phyloP scores from a whole-genome alignment of 331 rosid species.

The Stylosanthes scabra region DNA sequence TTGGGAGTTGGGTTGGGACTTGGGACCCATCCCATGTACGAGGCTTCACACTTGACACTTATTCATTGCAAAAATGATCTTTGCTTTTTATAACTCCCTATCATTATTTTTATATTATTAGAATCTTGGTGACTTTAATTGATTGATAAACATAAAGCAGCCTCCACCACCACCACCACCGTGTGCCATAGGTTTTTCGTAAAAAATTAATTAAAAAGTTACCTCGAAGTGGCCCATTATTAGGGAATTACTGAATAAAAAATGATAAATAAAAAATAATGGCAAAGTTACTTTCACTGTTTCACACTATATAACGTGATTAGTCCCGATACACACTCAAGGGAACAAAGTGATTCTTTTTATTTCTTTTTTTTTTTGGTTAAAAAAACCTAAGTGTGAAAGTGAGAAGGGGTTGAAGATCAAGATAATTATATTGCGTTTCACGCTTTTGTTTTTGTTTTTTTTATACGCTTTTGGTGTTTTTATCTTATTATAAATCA shows the following conservation, averaged over 20 bases:
- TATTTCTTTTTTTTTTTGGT: neutral
- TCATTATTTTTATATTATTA: neutral
- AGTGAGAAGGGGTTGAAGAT: neutral
- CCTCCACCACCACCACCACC: neutral
- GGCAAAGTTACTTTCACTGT: neutral
- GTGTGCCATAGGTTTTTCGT: neutral
- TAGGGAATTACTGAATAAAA: neutral
- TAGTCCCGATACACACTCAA: neutral
- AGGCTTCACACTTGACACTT: slow-evolving; percentile 1
- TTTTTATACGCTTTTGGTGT: neutral
- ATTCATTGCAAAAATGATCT: neutral
- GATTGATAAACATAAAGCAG: slow-evolving; percentile 8
- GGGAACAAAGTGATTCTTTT: neutral
- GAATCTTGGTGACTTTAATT: neutral
- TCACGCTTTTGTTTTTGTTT: too few species aligned
- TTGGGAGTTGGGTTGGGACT: too few species aligned
- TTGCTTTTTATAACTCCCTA: slow-evolving; percentile 8
- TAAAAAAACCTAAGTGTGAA: neutral
- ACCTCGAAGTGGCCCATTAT: neutral
- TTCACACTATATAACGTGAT: neutral
- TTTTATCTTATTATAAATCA: slow-evolving; percentile 7
- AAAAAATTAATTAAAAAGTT: neutral
- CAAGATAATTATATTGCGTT: neutral
- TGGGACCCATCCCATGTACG: too few species aligned
- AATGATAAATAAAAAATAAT: neutral